Percentiles rank a stretch among this genome's conserved stretches.
Evolutionary conservation across 2,329 filamentous ascomycete genomes (phyloP).

Genomic region (Pseudodiploospora longispora): DNA sequence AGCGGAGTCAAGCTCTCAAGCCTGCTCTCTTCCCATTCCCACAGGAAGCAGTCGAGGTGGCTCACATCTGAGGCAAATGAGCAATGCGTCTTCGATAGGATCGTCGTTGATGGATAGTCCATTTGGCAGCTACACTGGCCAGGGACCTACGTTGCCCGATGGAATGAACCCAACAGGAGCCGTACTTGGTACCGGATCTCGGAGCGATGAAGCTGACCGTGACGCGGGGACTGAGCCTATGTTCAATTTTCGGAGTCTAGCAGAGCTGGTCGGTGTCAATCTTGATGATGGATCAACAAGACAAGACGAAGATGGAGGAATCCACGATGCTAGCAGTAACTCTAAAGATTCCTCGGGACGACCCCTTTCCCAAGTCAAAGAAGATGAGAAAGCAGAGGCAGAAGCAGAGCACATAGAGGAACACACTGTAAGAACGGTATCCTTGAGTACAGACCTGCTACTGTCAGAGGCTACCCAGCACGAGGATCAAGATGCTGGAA

Average conservation of each 20-base stretch:
- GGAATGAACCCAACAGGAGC: slow-evolving; percentile 24
- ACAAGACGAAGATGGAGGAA: slow-evolving; percentile 17
- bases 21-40: slow-evolving; percentile 36
- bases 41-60: slow-evolving; percentile 49
- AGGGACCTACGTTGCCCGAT: slow-evolving; percentile 25
- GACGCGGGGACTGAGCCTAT: slow-evolving; percentile 60
- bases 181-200: slow-evolving; percentile 41
- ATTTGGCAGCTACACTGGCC: slow-evolving; percentile 40
- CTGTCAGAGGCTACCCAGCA: not conserved
- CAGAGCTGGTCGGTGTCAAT: slow-evolving; percentile 69
- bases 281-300: slow-evolving; percentile 36
- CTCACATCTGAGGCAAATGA: slow-evolving; percentile 73
- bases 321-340: slow-evolving; percentile 11
- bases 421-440: not conserved
- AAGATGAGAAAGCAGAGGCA: slow-evolving; percentile 28
- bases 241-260: slow-evolving; percentile 86
- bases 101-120: slow-evolving; percentile 68
- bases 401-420: slow-evolving; percentile 25
- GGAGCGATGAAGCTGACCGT: slow-evolving; percentile 40
- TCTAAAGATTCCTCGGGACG: slow-evolving; percentile 13
- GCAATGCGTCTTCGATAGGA: slow-evolving; percentile 74
- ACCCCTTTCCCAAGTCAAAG: slow-evolving; percentile 28
- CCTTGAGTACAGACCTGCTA: not conserved
- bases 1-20: slow-evolving; percentile 23
- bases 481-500: slow-evolving; percentile 27